These are phyloP conservation scores for Cyberlindnera meyerae DNA, from an alignment of 805 yeast species.

Conservation along the genomic window DNA sequence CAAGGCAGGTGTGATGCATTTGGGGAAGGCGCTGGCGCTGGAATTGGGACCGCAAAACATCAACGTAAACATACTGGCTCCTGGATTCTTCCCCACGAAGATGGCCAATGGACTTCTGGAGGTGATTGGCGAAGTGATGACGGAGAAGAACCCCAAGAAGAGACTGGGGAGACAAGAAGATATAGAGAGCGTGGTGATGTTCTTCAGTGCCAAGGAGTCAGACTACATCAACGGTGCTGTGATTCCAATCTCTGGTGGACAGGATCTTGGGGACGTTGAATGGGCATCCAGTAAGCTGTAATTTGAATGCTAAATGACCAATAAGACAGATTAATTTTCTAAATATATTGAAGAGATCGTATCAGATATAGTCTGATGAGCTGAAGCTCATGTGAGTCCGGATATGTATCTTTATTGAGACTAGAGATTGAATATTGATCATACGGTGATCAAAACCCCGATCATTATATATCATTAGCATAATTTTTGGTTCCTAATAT, in stretches of 20 bases:
- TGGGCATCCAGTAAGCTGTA: slow-evolving; percentile 6
- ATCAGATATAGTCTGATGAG: too few species aligned
- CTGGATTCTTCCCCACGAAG: slow-evolving; percentile 73
- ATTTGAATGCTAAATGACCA: too few species aligned
- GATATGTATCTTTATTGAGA: too few species aligned
- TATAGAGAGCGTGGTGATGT: slow-evolving; percentile 49
- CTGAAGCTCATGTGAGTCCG: too few species aligned
- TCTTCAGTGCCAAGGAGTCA: slow-evolving; percentile 51
- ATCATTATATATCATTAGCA: too few species aligned
- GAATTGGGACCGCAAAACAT: slow-evolving; percentile 64
- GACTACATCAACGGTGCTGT: slow-evolving; percentile 64
- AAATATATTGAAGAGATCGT: too few species aligned
- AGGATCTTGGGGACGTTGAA: slow-evolving; percentile 35
- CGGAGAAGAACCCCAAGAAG: slow-evolving; percentile 49
- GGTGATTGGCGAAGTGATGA: slow-evolving; percentile 40
- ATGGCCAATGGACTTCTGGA: slow-evolving; percentile 65
- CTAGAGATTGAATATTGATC: too few species aligned
- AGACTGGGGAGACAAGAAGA: slow-evolving; percentile 62
- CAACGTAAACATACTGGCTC: slow-evolving; percentile 67
- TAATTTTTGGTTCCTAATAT: too few species aligned
- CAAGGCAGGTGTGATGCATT: slow-evolving; percentile 69
- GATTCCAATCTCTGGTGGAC: slow-evolving; percentile 69
- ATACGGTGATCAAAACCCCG: too few species aligned
- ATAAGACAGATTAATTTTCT: too few species aligned
- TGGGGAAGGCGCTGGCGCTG: slow-evolving; percentile 57